Evolutionary conservation across 2,329 filamentous ascomycete species (phyloP).

Genomic region (Metarhizium album): DNA sequence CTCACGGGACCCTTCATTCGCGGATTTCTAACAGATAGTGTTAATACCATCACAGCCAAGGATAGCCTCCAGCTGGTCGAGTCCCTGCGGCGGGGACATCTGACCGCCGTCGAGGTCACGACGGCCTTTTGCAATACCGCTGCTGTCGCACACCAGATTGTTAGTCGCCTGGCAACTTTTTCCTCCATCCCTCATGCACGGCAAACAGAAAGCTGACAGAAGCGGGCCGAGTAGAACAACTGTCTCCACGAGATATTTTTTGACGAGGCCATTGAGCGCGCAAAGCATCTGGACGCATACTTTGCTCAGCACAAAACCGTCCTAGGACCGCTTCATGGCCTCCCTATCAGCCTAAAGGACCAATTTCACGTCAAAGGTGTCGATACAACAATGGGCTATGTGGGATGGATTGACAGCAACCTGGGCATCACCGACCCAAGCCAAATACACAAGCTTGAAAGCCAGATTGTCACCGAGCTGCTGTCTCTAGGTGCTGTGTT

Average conservation of each 20-base stretch:
- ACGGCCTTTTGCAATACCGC: conserved; percentile 39
- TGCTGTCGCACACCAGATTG: conserved; percentile 43
- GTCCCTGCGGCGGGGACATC: background rate
- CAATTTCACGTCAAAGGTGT: conserved; percentile 6
- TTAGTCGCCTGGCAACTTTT: conserved; percentile 17
- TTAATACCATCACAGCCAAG: conserved; percentile 5
- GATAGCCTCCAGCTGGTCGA: conserved; percentile 6
- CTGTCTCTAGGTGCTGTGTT: conserved; percentile 17
- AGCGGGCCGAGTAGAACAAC: conserved; percentile 19
- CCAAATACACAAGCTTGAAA: background rate
- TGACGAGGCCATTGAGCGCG: conserved; percentile 31
- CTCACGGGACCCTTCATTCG: conserved; percentile 13
- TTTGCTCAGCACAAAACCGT: conserved; percentile 12
- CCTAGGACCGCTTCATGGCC: conserved; percentile 44
- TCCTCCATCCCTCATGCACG: background rate
- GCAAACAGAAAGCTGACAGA: background rate
- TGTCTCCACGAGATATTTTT: conserved; percentile 40
- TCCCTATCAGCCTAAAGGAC: conserved; percentile 33
- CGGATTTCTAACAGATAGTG: conserved; percentile 7
- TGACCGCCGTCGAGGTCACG: conserved; percentile 29
- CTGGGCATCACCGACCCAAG: background rate
- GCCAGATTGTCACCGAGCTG: background rate
- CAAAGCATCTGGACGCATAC: conserved; percentile 31
- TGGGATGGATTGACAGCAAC: conserved; percentile 22
- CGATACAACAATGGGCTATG: conserved; percentile 4